Evolutionary conservation across 2,329 filamentous ascomycete genomes (phyloP).

Genomic region (Fusarium ramigenum): DNA sequence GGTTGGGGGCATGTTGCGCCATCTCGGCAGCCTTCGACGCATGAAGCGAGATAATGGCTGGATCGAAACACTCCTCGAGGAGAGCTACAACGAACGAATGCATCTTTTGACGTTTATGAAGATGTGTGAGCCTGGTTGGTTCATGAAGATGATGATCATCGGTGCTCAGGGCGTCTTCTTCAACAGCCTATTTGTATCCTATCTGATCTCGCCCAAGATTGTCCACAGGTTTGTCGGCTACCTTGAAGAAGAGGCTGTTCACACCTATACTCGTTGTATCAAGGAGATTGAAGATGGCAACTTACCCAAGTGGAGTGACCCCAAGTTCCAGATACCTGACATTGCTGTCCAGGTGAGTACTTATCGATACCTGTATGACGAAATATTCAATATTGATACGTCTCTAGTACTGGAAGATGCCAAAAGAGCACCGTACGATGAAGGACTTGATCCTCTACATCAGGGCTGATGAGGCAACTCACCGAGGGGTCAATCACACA

Average conservation of each 20-base stretch:
- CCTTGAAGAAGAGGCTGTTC: constrained; percentile 94
- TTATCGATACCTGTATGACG: not conserved
- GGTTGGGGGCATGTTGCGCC: constrained; percentile 94
- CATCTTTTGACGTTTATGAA: constrained; percentile 93
- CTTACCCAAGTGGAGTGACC: constrained; percentile 80
- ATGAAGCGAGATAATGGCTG: constrained; percentile 95
- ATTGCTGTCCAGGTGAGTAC: constrained; percentile 74
- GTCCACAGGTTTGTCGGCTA: constrained; percentile 97
- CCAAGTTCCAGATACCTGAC: constrained; percentile 79
- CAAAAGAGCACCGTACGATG: constrained; percentile 83
- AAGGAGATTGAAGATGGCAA: constrained; percentile 86
- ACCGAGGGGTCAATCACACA: constrained; percentile 96
- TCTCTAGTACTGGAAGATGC: constrained; percentile 87
- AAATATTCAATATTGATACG: constrained; percentile 1
- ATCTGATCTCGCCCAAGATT: constrained; percentile 85
- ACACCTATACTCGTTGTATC: constrained; percentile 92
- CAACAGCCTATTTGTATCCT: constrained; percentile 90
- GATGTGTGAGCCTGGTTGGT: constrained; percentile 77
- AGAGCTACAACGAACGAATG: constrained; percentile 94
- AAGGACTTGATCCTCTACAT: constrained; percentile 88
- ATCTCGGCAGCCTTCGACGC: constrained; percentile 82
- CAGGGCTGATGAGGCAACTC: constrained; percentile 87
- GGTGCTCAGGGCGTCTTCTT: constrained; percentile 96
- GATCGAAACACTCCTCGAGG: constrained; percentile 92
- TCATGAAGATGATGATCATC: constrained; percentile 93